A percentile compares a stretch with the other conserved stretches of the same genome.
phyloP scores from a whole-genome alignment of 495 filamentous ascomycete genomes.

The Podospora fimiseda region DNA sequence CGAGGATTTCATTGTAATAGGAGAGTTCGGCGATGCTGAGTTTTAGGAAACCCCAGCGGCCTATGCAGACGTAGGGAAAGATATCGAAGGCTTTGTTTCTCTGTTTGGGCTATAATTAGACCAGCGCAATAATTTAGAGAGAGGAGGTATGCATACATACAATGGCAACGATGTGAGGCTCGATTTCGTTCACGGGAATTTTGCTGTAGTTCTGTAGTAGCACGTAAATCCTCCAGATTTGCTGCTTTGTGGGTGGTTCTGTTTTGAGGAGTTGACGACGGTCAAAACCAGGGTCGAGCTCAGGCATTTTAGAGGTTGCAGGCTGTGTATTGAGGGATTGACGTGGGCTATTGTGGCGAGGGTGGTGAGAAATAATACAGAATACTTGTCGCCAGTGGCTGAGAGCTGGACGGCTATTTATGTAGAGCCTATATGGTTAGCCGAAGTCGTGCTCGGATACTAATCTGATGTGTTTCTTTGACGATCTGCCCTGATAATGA shows the following conservation, averaged over 20 bases:
- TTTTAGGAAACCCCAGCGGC: conserved; percentile 35
- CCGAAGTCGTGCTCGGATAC: no score
- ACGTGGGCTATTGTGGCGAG: no score
- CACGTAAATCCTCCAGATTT: conserved; percentile 7
- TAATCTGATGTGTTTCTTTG: no score
- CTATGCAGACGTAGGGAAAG: conserved; percentile 38
- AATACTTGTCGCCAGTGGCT: no score
- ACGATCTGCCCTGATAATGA: no score
- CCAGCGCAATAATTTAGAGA: no score
- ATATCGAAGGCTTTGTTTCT: conserved; percentile 34
- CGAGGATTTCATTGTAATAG: conserved; percentile 20
- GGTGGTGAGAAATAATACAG: no score
- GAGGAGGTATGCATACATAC: conserved; percentile 26
- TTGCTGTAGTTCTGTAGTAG: conserved; percentile 45
- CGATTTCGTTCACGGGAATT: conserved; percentile 37
- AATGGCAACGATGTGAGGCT: conserved; percentile 41
- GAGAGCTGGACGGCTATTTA: no score
- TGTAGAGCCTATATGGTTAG: no score
- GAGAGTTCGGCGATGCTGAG: conserved; percentile 26
- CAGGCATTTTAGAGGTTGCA: no score
- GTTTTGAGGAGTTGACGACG: conserved; percentile 1
- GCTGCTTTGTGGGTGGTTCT: background rate
- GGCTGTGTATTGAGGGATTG: no score
- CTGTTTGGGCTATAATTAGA: conserved; percentile 12
- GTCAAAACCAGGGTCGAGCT: background rate